Conservation (phyloP, 306 rosid species). For the Lupinus albus region DNA sequence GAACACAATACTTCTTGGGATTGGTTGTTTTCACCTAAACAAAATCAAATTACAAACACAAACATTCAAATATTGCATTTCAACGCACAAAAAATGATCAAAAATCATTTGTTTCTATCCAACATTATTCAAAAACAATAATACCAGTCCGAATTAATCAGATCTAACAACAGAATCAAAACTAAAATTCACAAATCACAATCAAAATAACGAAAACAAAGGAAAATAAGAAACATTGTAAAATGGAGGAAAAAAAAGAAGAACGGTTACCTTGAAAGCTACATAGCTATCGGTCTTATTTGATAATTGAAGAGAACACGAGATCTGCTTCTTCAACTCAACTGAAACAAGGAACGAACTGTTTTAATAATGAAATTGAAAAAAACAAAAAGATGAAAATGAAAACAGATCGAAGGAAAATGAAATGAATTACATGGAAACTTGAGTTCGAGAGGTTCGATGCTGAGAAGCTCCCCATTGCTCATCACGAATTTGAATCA, state of each 20-base stretch:
- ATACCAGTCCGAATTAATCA: background rate
- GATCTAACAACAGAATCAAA: constrained; percentile 37
- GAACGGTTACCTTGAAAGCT: constrained; percentile 88
- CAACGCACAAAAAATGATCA: background rate
- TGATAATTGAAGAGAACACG: constrained; percentile 83
- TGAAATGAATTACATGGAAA: constrained; percentile 63
- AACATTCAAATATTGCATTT: constrained; percentile 23
- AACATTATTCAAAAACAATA: constrained; percentile 25
- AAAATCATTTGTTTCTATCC: background rate
- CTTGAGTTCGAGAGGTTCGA: constrained; percentile 93
- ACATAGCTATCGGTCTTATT: constrained; percentile 89
- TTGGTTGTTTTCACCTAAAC: constrained; percentile 92
- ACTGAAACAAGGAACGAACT: constrained; percentile 39
- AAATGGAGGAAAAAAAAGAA: too few relatives aligned
- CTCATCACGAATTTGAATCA: constrained; percentile 56
- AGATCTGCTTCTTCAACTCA: constrained; percentile 98
- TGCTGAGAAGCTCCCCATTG: constrained; percentile 81
- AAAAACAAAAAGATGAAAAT: constrained; percentile 17
- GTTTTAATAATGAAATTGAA: background rate
- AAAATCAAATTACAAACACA: constrained; percentile 34
- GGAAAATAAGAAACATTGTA: background rate
- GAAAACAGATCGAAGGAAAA: constrained; percentile 40
- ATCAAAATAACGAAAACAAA: background rate
- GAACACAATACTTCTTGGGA: constrained; percentile 97
- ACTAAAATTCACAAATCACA: constrained; percentile 12